Conservation (phyloP, 2,329 filamentous ascomycete genomes). For the Colletotrichum tropicale region DNA sequence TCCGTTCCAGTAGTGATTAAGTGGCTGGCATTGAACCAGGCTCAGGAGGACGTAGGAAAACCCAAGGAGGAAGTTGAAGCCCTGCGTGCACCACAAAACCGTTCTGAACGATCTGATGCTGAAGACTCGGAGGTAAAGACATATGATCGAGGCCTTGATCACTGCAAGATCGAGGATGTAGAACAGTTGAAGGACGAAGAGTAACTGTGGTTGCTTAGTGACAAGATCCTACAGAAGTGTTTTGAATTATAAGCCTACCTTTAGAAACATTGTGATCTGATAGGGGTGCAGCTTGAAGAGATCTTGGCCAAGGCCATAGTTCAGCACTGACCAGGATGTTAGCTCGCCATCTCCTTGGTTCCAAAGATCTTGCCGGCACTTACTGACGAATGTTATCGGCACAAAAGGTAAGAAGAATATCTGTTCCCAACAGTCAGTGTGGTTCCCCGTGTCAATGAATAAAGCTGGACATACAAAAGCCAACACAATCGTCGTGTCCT, state of each 20-base stretch:
- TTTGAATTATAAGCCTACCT: background rate
- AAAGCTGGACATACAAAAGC: background rate
- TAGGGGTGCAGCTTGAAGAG: background rate
- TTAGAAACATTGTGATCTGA: background rate
- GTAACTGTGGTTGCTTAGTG: background rate
- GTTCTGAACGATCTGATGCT: background rate
- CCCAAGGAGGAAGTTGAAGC: background rate
- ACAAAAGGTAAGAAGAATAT: background rate
- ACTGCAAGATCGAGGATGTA: background rate
- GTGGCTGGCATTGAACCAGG: background rate
- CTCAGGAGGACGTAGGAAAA: background rate
- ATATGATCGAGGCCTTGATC: background rate
- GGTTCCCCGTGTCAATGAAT: accelerated
- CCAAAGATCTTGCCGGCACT: background rate
- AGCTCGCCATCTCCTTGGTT: background rate
- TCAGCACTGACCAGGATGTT: background rate
- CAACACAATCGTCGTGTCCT: background rate
- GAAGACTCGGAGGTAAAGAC: background rate
- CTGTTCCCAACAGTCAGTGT: background rate
- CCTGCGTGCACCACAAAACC: background rate
- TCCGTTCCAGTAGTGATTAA: background rate
- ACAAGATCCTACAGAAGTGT: accelerated
- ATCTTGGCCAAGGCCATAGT: background rate
- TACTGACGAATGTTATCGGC: background rate
- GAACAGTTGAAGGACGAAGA: background rate